Conservation (phyloP, 257 asterid genomes). For the Scutellaria galericulata region DNA sequence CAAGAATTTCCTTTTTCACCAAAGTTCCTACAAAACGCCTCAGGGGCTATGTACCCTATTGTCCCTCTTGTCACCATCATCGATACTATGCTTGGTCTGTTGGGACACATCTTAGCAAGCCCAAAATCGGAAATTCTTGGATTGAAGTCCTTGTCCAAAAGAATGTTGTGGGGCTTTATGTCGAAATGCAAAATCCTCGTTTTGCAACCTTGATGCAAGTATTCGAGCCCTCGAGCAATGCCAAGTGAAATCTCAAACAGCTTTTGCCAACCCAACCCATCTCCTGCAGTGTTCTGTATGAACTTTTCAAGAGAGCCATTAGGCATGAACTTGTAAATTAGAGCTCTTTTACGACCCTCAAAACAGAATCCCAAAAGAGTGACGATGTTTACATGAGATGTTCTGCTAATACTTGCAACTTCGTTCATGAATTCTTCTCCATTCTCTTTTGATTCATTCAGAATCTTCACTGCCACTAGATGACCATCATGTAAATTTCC, state of each 20-base stretch:
- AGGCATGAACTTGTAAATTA: constrained; percentile 47
- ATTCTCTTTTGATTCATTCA: constrained; percentile 27
- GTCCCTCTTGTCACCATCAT: neutral
- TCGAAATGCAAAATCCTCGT: constrained; percentile 41
- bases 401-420: constrained; percentile 46
- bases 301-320: constrained; percentile 48
- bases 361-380: constrained; percentile 43
- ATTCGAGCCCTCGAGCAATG: constrained; percentile 49
- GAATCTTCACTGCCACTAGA: constrained; percentile 44
- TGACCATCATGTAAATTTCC: constrained; percentile 36
- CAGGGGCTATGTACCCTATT: too few species aligned
- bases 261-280: constrained; percentile 23
- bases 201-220: constrained; percentile 46
- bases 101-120: constrained; percentile 38
- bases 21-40: too few species aligned
- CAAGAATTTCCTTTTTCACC: too few species aligned
- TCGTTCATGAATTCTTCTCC: constrained; percentile 50
- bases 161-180: constrained; percentile 52
- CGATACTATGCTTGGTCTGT: constrained; percentile 16
- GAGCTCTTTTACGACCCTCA: constrained; percentile 42
- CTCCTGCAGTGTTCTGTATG: constrained; percentile 16
- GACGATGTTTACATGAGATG: constrained; percentile 48
- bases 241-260: constrained; percentile 40
- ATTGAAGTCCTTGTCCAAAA: constrained; percentile 38
- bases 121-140: constrained; percentile 52